These are phyloP conservation scores for Hippophae tibetana DNA, from an alignment of 306 rosid genomes.

Conservation along the genomic window DNA sequence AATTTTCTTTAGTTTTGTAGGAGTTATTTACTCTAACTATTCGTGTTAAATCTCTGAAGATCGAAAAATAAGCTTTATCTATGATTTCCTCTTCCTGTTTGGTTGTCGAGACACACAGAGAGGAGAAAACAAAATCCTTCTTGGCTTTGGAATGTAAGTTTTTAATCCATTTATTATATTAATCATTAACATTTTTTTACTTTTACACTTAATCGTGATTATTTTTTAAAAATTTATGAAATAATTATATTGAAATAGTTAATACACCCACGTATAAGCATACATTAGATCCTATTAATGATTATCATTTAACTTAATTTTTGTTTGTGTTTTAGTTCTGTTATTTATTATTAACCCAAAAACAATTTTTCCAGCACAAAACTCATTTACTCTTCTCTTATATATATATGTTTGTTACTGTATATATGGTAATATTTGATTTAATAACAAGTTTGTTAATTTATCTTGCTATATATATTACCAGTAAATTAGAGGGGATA, in stretches of 20 bases:
- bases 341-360: too few species aligned
- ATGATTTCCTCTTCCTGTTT: background rate
- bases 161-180: background rate
- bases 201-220: too few species aligned
- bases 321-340: conserved; percentile 20
- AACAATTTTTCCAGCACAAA: too few species aligned
- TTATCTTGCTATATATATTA: too few species aligned
- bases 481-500: too few species aligned
- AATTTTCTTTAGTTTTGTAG: background rate
- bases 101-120: background rate
- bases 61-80: background rate
- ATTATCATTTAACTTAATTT: background rate
- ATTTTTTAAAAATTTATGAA: background rate
- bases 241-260: background rate
- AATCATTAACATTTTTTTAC: background rate
- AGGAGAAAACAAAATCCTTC: background rate
- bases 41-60: conserved; percentile 7
- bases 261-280: background rate
- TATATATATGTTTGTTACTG: too few species aligned
- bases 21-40: background rate
- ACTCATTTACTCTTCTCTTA: too few species aligned
- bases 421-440: too few species aligned
- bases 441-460: too few species aligned
- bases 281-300: background rate
- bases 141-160: background rate